Percentiles rank a stretch among this genome's conserved stretches.
phyloP scores from a whole-genome alignment of 2,329 filamentous ascomycete species.

The Colletotrichum caudatum region DNA sequence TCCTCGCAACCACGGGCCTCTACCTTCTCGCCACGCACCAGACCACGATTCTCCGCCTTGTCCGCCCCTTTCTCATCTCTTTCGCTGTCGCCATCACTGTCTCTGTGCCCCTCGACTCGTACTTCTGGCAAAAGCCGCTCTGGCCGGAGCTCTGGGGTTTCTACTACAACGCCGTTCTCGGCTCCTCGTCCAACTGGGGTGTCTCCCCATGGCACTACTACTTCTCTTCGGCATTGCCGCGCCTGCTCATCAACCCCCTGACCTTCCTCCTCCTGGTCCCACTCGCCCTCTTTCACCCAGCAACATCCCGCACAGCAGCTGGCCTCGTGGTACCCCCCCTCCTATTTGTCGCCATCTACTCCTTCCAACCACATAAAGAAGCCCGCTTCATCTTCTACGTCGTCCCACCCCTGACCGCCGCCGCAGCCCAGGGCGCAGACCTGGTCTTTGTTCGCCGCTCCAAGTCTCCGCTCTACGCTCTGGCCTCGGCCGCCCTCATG shows the following conservation, averaged over 20 bases:
- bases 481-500: conserved; percentile 67
- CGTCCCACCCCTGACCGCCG: conserved; percentile 82
- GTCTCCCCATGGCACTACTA: conserved; percentile 89
- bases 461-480: conserved; percentile 68
- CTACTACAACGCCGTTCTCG: conserved; percentile 89
- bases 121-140: conserved; percentile 88
- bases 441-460: conserved; percentile 75
- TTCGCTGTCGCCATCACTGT: conserved; percentile 74
- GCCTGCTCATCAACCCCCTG: conserved; percentile 85
- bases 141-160: conserved; percentile 95
- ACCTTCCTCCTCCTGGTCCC: conserved; percentile 67
- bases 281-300: conserved; percentile 62
- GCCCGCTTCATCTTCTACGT: conserved; percentile 94
- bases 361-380: conserved; percentile 93
- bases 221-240: conserved; percentile 82
- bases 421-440: conserved; percentile 79
- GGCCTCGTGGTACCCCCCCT: conserved; percentile 74
- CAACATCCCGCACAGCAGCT: conserved; percentile 57
- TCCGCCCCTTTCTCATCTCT: conserved; percentile 75
- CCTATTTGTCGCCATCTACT: conserved; percentile 83
- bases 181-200: conserved; percentile 89
- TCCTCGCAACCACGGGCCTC: conserved; percentile 76
- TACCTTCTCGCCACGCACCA: conserved; percentile 71
- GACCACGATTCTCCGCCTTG: conserved; percentile 66
- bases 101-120: conserved; percentile 85